phyloP scores from a whole-genome alignment of 805 yeast species.

The Kuraishia hungarica region DNA sequence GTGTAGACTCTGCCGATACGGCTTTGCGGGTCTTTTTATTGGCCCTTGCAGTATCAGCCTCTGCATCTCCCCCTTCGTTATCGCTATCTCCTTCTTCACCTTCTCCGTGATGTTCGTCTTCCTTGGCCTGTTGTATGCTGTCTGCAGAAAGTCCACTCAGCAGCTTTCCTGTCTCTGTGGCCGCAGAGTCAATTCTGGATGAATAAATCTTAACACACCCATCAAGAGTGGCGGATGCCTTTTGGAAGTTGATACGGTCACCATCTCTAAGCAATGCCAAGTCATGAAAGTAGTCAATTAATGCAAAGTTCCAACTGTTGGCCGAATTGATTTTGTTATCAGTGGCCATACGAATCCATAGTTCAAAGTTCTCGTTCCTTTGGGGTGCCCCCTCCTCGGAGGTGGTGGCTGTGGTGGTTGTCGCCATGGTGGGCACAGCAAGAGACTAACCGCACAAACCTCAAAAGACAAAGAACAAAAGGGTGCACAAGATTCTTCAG shows the following conservation, averaged over 20 bases:
- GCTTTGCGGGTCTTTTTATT: conserved; percentile 11
- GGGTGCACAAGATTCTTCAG: too few relatives aligned
- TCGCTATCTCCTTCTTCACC: conserved; percentile 12
- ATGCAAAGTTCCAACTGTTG: conserved; percentile 85
- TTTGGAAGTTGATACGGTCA: conserved; percentile 77
- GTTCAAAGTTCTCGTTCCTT: conserved; percentile 49
- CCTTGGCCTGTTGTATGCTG: conserved; percentile 15
- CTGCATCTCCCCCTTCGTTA: conserved; percentile 15
- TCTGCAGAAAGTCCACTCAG: conserved; percentile 34
- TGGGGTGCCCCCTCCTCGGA: not conserved
- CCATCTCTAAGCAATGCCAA: conserved; percentile 67
- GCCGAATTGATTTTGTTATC: conserved; percentile 59
- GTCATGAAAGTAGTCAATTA: conserved; percentile 88
- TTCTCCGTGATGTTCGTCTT: conserved; percentile 8
- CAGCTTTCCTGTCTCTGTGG: conserved; percentile 80
- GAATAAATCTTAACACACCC: conserved; percentile 93
- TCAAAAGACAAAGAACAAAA: too few relatives aligned
- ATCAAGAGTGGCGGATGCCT: conserved; percentile 85
- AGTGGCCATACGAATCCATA: conserved; percentile 69
- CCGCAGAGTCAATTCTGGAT: conserved; percentile 86
- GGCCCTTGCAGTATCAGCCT: conserved; percentile 11
- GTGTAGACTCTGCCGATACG: conserved; percentile 18
- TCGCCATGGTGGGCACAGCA: not conserved
- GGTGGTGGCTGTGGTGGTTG: not conserved
- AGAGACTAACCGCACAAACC: too few relatives aligned